These are phyloP conservation scores for Arabidopsis suecica DNA, from an alignment of 345 rosid genomes.

Conservation along the genomic window DNA sequence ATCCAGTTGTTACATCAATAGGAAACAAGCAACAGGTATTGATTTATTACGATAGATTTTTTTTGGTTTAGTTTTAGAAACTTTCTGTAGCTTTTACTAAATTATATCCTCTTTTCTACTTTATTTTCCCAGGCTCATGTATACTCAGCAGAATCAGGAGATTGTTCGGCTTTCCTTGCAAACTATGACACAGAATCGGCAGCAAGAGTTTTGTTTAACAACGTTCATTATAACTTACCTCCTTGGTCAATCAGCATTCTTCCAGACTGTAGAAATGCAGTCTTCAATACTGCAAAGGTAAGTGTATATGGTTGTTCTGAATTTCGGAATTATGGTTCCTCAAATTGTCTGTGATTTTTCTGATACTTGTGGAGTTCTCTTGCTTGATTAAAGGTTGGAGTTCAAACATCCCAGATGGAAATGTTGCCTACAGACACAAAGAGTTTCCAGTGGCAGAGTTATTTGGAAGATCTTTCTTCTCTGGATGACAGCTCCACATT, in stretches of 20 bases:
- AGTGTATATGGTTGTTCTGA: background rate
- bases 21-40: slow-evolving; percentile 87
- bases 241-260: slow-evolving; percentile 99
- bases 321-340: background rate
- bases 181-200: slow-evolving; percentile 89
- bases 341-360: background rate
- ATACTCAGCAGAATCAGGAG: slow-evolving; percentile 78
- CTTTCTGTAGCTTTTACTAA: slow-evolving; percentile 29
- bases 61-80: slow-evolving; percentile 18
- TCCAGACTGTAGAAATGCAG: slow-evolving; percentile 96
- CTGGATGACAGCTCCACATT: slow-evolving; percentile 68
- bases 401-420: slow-evolving; percentile 90
- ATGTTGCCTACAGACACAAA: slow-evolving; percentile 72
- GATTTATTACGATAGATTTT: background rate
- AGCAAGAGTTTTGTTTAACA: slow-evolving; percentile 83
- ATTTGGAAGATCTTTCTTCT: slow-evolving; percentile 80
- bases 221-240: slow-evolving; percentile 95
- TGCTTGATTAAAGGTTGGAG: slow-evolving; percentile 68
- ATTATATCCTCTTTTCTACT: slow-evolving; percentile 19
- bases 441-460: slow-evolving; percentile 83
- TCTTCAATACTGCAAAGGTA: slow-evolving; percentile 98
- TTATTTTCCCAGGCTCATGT: slow-evolving; percentile 69
- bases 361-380: slow-evolving; percentile 20
- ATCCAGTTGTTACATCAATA: slow-evolving; percentile 81
- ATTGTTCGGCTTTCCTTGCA: slow-evolving; percentile 94